A percentile compares a stretch with the other conserved stretches of the same genome.
Conservation (phyloP, 768 basidiomycete species). For the Suillus luteus region DNA sequence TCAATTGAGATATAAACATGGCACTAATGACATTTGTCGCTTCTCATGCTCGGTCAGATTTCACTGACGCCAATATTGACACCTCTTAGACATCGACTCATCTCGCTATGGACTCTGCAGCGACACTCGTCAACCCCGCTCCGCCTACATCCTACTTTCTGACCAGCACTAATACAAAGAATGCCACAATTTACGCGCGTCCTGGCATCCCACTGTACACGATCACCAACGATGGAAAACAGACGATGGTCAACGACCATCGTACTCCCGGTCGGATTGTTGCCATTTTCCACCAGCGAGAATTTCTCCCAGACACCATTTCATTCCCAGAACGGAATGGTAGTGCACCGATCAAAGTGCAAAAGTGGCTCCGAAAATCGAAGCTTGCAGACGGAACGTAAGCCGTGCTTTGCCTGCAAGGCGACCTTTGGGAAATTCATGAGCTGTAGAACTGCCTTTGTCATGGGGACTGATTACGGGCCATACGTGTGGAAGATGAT, state of each 20-base stretch:
- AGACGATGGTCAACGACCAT: conserved; percentile 21
- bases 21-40: neutral
- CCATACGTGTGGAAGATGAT: conserved; percentile 29
- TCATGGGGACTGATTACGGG: conserved; percentile 26
- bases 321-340: conserved; percentile 26
- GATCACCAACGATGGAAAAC: conserved; percentile 23
- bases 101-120: conserved; percentile 29
- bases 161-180: conserved; percentile 21
- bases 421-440: neutral
- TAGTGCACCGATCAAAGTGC: conserved; percentile 19
- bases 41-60: conserved; percentile 2
- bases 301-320: conserved; percentile 29
- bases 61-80: neutral
- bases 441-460: conserved; percentile 19
- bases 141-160: conserved; percentile 33
- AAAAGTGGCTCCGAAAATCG: conserved; percentile 31
- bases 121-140: conserved; percentile 27
- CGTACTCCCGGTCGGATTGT: conserved; percentile 17
- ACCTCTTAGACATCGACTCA: neutral
- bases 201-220: conserved; percentile 28
- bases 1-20: neutral
- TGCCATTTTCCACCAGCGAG: conserved; percentile 30
- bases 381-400: conserved; percentile 28
- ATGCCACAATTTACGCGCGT: conserved; percentile 22
- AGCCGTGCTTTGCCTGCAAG: conserved; percentile 12